Evolutionary conservation across 768 basidiomycete genomes (phyloP).

Genomic region (Leccinum aurantiacum): DNA sequence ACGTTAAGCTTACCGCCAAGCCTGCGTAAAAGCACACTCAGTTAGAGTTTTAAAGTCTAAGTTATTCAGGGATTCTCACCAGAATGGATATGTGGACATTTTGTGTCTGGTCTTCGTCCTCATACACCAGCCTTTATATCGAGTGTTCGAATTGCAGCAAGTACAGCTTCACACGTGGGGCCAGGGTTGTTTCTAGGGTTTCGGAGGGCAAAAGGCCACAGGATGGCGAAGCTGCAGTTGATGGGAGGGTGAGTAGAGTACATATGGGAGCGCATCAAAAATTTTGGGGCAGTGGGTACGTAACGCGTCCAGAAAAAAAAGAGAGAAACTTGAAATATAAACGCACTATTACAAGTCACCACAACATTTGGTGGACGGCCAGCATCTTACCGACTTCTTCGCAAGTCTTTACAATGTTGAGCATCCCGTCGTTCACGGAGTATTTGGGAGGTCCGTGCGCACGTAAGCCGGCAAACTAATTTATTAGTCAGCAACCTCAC

Average conservation of each 20-base stretch:
- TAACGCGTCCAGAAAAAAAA: conserved; percentile 3
- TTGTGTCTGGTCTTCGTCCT: conserved; percentile 8
- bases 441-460: conserved; percentile 29
- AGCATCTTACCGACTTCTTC: conserved; percentile 7
- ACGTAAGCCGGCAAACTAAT: conserved; percentile 8
- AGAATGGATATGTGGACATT: conserved; percentile 34
- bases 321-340: conserved; percentile 1
- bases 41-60: neutral
- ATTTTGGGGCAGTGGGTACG: conserved; percentile 8
- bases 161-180: conserved; percentile 14
- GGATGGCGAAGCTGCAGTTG: conserved; percentile 8
- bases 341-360: conserved; percentile 9
- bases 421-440: neutral
- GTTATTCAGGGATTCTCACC: conserved; percentile 21
- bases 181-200: neutral
- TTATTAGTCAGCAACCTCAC: conserved; percentile 33
- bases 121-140: conserved; percentile 21
- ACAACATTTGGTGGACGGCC: neutral
- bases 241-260: neutral
- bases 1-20: conserved; percentile 52
- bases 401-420: neutral
- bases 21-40: conserved; percentile 37
- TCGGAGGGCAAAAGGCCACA: conserved; percentile 20
- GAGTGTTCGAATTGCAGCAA: conserved; percentile 4
- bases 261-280: conserved; percentile 4